phyloP scores from a whole-genome alignment of 2,329 filamentous ascomycete species.

The Beauveria bassiana region DNA sequence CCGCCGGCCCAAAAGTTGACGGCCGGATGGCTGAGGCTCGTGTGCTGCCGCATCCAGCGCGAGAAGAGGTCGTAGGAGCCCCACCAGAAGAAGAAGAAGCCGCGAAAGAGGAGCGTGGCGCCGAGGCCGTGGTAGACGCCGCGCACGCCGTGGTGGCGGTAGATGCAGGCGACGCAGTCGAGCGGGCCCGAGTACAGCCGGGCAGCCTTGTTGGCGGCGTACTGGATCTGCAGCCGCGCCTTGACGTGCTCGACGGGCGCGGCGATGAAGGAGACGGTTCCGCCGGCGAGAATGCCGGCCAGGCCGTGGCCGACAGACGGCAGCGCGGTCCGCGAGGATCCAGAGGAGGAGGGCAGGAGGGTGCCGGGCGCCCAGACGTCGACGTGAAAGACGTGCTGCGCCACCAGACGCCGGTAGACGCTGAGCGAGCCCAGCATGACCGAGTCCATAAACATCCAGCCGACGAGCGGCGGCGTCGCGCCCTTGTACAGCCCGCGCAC shows the following conservation, averaged over 20 bases:
- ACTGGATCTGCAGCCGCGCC: conserved; percentile 89
- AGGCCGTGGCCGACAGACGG: conserved; percentile 77
- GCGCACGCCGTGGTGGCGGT: conserved; percentile 60
- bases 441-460: conserved; percentile 98
- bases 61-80: conserved; percentile 85
- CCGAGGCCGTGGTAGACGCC: conserved; percentile 81
- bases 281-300: conserved; percentile 79
- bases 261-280: conserved; percentile 86
- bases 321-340: conserved; percentile 38
- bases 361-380: conserved; percentile 22
- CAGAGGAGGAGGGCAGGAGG: conserved; percentile 10
- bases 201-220: conserved; percentile 68
- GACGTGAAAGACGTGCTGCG: conserved; percentile 68
- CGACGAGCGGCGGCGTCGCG: conserved; percentile 81
- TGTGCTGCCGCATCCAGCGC: conserved; percentile 56
- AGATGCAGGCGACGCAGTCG: conserved; percentile 70
- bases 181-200: conserved; percentile 80
- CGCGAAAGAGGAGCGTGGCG: conserved; percentile 81
- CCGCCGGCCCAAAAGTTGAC: conserved; percentile 98
- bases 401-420: conserved; percentile 77
- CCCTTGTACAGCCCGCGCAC: conserved; percentile 86
- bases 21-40: conserved; percentile 63
- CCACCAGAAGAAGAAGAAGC: conserved; percentile 99
- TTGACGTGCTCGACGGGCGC: conserved; percentile 95
- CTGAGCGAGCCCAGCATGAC: conserved; percentile 87